Evolutionary conservation across 176 grass and related monocot species (phyloP), one percentile per base, ranked within the genome.

Genomic region (Aegilops tauschii): DNA sequence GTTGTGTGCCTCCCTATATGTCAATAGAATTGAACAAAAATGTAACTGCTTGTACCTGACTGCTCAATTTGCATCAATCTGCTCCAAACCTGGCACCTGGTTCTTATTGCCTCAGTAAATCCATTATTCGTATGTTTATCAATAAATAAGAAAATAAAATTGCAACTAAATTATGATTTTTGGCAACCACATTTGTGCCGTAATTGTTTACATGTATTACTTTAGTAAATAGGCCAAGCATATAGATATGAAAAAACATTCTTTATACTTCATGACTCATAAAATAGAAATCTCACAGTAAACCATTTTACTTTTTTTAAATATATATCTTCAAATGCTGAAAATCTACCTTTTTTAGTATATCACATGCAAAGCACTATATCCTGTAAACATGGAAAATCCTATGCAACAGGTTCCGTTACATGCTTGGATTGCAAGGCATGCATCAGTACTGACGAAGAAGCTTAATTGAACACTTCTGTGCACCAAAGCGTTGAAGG

Each of bases 401-500:
- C 42, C 58, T 32, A 80, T 11, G 35, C 3, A 2, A 12, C 25
- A 31, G 1, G 29, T 80, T 80, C 34, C 12, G n/a, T 73, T 74
- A 30, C 17, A 84, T 81, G 29, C 80, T 75, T 80, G 66, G 77
- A 23, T 64, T 85, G 29, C n/a, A 5, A 76, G 73, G 44, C 73
- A 52, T 36, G 35, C 28, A 82, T 76, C 49, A 40, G 9, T n/a
- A 36, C 20, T 52, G 45, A 70, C 4, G 18, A 82, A 69, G 65
- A 56, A 86, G 29, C 78, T 77, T 67, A 67, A 59, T 21, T 59
- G 35, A 81, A 52, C 52, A 20, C 37, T 76, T 62, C n/a, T 73
- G 64, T 84, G 69, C 69, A 35, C 47, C 84, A 84, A 76, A 61
- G 68, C 56, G 69, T 80, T 80, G 59, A 87, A 70, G 52, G 54